Evolutionary conservation across 1,284 basidiomycete genomes (phyloP).

Genomic region (Fistulinella cinereoalba): DNA sequence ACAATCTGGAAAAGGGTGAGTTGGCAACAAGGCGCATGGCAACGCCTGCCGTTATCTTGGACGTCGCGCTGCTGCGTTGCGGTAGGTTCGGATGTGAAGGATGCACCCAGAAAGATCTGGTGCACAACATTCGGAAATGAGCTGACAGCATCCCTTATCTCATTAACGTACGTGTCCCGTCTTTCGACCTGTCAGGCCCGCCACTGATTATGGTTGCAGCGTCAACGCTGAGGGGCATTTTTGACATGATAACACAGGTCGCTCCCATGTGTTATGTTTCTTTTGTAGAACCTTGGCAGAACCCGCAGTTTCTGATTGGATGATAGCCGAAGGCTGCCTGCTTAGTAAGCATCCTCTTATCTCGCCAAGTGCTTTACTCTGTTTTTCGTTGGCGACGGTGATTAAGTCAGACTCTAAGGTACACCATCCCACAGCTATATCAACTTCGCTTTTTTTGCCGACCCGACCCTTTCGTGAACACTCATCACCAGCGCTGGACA

Average conservation of each 20-base stretch:
- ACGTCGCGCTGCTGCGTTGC: no score
- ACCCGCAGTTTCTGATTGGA: conserved; percentile 15
- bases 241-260: conserved; percentile 22
- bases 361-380: conserved; percentile 24
- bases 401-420: conserved; percentile 2
- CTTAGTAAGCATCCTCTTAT: conserved; percentile 29
- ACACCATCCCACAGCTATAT: conserved; percentile 31
- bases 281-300: neutral
- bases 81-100: neutral
- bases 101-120: neutral
- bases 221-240: neutral
- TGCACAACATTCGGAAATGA: conserved; percentile 1
- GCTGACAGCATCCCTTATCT: conserved; percentile 16
- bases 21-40: neutral
- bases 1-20: neutral
- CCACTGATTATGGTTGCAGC: conserved; percentile 1
- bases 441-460: neutral
- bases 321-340: conserved; percentile 15
- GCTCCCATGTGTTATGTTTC: conserved; percentile 1
- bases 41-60: neutral
- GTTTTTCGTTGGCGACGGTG: conserved; percentile 2
- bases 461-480: neutral
- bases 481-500: conserved; percentile 1
- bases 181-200: conserved; percentile 13
- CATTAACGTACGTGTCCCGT: conserved; percentile 1